phyloP scores from a whole-genome alignment of 768 basidiomycete species.

The Tricholoma matsutake region DNA sequence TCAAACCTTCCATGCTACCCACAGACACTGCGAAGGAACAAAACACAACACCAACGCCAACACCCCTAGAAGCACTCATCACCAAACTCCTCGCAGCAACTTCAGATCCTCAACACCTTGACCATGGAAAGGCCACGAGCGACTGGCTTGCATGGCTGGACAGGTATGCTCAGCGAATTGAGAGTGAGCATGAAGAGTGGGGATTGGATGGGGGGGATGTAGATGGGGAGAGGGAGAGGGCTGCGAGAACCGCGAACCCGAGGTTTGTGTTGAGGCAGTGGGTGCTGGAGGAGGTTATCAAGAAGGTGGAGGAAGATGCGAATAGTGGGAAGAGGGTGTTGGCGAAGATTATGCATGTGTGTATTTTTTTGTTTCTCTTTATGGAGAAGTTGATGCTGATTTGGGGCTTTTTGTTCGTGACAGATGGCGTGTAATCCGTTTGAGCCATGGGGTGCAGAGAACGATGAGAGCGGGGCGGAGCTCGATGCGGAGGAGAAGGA shows the following conservation, averaged over 20 bases:
- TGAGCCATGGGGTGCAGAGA: conserved; percentile 84
- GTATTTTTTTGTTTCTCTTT: conserved; percentile 23
- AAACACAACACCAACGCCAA: background rate
- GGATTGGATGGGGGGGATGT: conserved; percentile 40
- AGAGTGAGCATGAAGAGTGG: conserved; percentile 51
- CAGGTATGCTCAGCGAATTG: conserved; percentile 56
- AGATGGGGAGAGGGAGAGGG: conserved; percentile 45
- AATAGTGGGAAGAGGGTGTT: conserved; percentile 63
- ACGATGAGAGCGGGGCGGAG: conserved; percentile 40
- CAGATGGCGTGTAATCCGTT: conserved; percentile 89
- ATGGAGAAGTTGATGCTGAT: background rate
- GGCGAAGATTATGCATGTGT: conserved; percentile 78
- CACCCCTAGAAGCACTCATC: conserved; percentile 40
- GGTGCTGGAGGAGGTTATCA: conserved; percentile 92
- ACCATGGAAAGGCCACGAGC: conserved; percentile 41
- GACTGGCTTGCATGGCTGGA: conserved; percentile 66
- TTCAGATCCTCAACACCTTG: conserved; percentile 43
- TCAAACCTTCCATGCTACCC: conserved; percentile 44
- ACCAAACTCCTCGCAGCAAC: conserved; percentile 43
- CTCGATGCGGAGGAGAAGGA: conserved; percentile 60
- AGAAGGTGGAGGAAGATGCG: conserved; percentile 63
- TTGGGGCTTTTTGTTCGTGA: background rate
- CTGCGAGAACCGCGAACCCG: conserved; percentile 69
- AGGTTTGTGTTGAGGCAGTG: conserved; percentile 93
- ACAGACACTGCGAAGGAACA: conserved; percentile 5